A percentile compares a stretch with the other conserved stretches of the same genome.
Conservation (phyloP, 306 rosid species). For the Prunus campanulata region DNA sequence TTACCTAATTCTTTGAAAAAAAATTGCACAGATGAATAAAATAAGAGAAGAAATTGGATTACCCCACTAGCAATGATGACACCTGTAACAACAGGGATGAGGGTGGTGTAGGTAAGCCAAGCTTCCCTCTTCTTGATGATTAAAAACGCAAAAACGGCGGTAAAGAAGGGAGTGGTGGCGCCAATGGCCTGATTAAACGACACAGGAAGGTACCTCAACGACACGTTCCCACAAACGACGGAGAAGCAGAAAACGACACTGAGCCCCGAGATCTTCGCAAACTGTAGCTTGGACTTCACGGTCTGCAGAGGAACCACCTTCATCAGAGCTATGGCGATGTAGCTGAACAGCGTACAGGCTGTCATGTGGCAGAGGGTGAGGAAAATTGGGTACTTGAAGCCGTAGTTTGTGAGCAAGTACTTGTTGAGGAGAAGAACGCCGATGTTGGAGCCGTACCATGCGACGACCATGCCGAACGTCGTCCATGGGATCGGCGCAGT, state of each 20-base stretch:
- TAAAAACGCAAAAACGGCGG: constrained; percentile 22
- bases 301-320: constrained; percentile 18
- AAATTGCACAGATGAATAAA: neutral
- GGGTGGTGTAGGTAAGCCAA: constrained; percentile 18
- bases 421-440: constrained; percentile 29
- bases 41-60: neutral
- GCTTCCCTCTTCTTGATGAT: constrained; percentile 24
- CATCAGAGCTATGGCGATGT: constrained; percentile 19
- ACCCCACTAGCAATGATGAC: constrained; percentile 34
- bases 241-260: constrained; percentile 31
- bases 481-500: neutral
- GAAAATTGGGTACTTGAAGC: constrained; percentile 29
- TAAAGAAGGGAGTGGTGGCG: constrained; percentile 31
- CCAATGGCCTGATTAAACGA: constrained; percentile 30
- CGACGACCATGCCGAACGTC: constrained; percentile 18
- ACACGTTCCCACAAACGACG: constrained; percentile 30
- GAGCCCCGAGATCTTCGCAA: constrained; percentile 22
- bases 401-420: constrained; percentile 30
- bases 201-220: constrained; percentile 25
- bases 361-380: constrained; percentile 29
- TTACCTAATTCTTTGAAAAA: neutral
- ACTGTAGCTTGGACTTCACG: constrained; percentile 18
- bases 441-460: constrained; percentile 33
- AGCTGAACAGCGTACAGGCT: constrained; percentile 22
- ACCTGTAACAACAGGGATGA: constrained; percentile 27